Conservation (phyloP, 805 yeast genomes). For the Zygoascus biomembranicola region DNA sequence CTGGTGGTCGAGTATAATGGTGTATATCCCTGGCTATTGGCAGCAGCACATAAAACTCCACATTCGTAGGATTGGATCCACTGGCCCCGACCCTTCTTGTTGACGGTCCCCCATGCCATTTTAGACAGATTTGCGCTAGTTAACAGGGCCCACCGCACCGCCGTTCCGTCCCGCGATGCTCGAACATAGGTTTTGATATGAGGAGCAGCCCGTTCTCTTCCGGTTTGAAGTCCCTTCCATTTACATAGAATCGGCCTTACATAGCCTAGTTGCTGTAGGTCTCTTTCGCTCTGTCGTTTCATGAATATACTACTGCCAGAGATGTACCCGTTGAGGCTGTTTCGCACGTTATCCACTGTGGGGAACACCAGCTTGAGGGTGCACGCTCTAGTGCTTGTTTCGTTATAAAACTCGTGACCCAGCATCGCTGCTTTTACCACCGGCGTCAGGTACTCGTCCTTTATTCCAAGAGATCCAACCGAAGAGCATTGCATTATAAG, state of each 20-base stretch:
- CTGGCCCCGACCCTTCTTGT: conserved; percentile 18
- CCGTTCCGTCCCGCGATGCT: conserved; percentile 3
- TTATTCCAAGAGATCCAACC: conserved; percentile 21
- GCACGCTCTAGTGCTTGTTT: not conserved
- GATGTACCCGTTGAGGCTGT: conserved; percentile 36
- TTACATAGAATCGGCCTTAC: conserved; percentile 36
- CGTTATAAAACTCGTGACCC: conserved; percentile 18
- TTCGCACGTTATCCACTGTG: conserved; percentile 32
- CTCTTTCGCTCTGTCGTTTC: conserved; percentile 25
- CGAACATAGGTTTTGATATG: conserved; percentile 58
- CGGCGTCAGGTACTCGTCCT: conserved; percentile 17
- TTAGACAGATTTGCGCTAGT: conserved; percentile 70
- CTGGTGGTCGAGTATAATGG: not conserved
- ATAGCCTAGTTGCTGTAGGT: conserved; percentile 33
- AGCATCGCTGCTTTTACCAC: conserved; percentile 8
- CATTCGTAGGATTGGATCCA: conserved; percentile 42
- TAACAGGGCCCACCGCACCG: conserved; percentile 60
- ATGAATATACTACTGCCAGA: conserved; percentile 47
- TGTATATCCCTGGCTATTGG: conserved; percentile 16
- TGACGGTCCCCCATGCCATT: conserved; percentile 69
- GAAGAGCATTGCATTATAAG: conserved; percentile 22
- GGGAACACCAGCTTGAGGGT: conserved; percentile 36
- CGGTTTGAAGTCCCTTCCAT: conserved; percentile 34
- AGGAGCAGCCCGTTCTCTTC: conserved; percentile 37
- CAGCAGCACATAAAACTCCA: conserved; percentile 41